Evolutionary conservation across 2,329 filamentous ascomycete species (phyloP).

Genomic region (Hortaea sp.): DNA sequence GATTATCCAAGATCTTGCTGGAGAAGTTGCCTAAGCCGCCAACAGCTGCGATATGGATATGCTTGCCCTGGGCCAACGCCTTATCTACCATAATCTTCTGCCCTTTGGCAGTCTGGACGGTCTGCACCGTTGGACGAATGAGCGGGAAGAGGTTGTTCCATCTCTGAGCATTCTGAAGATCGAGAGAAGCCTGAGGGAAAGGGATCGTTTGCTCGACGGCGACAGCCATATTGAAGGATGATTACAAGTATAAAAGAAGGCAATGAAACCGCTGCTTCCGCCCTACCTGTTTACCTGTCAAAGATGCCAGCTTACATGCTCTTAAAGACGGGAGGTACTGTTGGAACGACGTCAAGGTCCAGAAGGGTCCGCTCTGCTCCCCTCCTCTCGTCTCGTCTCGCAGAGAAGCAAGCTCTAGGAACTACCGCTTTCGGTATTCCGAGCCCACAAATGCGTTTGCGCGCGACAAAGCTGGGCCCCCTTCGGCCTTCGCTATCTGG

Average conservation of each 20-base stretch:
- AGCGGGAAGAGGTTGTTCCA: slow-evolving; percentile 26
- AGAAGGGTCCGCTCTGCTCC: too few relatives aligned
- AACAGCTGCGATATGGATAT: slow-evolving; percentile 21
- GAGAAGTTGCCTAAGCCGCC: slow-evolving; percentile 24
- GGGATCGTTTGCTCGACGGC: slow-evolving; percentile 28
- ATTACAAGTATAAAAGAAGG: not conserved
- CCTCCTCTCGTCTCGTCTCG: too few relatives aligned
- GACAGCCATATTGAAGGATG: slow-evolving; percentile 20
- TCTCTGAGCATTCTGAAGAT: slow-evolving; percentile 20
- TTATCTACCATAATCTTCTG: slow-evolving; percentile 24
- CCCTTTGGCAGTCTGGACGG: slow-evolving; percentile 17
- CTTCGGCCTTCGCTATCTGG: too few relatives aligned
- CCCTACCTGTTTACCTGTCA: not conserved
- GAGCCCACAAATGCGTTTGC: not conserved
- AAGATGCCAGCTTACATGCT: not conserved
- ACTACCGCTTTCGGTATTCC: not conserved
- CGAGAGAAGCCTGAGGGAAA: slow-evolving; percentile 17
- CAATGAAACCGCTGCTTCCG: not conserved
- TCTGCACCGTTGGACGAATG: slow-evolving; percentile 21
- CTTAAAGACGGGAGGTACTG: not conserved
- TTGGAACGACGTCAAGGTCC: not conserved
- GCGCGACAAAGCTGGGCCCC: too few relatives aligned
- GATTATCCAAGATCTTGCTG: slow-evolving; percentile 24
- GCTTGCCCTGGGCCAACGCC: slow-evolving; percentile 14
- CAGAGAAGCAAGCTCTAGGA: not conserved